phyloP scores from a whole-genome alignment of 345 rosid species.

The Eutrema yunnanense region DNA sequence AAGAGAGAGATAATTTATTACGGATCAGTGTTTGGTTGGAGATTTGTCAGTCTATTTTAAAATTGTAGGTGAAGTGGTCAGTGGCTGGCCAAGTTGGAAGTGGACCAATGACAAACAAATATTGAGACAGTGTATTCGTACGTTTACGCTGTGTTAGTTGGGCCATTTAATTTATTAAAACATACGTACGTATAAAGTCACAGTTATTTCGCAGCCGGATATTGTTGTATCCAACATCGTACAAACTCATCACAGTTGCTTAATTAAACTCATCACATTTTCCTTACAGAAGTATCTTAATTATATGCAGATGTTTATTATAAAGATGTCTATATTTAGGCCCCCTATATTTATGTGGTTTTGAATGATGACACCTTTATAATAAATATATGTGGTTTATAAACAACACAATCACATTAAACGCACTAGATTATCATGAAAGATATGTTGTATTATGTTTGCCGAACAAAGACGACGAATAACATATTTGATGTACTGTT shows the following conservation, averaged over 20 bases:
- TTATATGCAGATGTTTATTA: not conserved
- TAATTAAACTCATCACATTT: not conserved
- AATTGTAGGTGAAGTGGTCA: constrained; percentile 13
- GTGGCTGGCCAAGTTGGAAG: constrained; percentile 24
- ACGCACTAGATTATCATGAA: not conserved
- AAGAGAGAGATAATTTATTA: constrained; percentile 5
- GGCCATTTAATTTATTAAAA: constrained; percentile 1
- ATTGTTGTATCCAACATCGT: constrained; percentile 9
- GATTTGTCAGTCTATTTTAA: constrained; percentile 23
- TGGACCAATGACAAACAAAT: constrained; percentile 17
- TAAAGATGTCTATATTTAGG: not conserved
- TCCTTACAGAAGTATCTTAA: not conserved
- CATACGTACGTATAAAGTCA: not conserved
- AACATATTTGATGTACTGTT: not conserved
- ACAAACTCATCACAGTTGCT: not conserved
- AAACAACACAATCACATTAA: not conserved
- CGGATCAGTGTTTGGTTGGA: constrained; percentile 9
- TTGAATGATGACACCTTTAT: not conserved
- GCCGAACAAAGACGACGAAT: not conserved
- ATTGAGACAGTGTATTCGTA: not conserved
- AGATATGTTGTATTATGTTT: not conserved
- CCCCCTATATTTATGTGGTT: not conserved
- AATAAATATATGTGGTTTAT: too few relatives aligned
- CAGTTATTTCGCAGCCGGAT: not conserved
- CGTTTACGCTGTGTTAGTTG: constrained; percentile 19